phyloP scores from a whole-genome alignment of 495 filamentous ascomycete genomes.

The Filosporella fistucella region DNA sequence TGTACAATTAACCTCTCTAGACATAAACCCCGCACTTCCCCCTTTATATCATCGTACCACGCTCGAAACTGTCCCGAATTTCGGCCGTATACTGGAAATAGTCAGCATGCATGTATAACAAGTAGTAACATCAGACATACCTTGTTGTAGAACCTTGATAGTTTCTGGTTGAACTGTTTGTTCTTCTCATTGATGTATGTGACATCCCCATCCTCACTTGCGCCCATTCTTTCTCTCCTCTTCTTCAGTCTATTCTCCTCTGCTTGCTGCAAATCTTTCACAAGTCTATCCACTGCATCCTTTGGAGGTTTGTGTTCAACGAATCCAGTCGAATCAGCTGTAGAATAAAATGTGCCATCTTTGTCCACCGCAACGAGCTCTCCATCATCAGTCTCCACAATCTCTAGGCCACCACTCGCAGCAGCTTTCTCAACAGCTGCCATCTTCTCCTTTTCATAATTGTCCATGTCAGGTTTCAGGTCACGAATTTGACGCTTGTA shows the following conservation, averaged over 20 bases:
- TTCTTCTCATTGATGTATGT: conserved; percentile 99
- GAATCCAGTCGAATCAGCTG: conserved; percentile 75
- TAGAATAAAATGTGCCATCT: conserved; percentile 84
- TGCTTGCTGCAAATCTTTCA: conserved; percentile 79
- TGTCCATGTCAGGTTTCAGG: conserved; percentile 64
- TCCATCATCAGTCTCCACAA: conserved; percentile 90
- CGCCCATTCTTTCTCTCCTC: conserved; percentile 71
- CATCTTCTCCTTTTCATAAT: conserved; percentile 81
- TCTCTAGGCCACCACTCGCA: conserved; percentile 72
- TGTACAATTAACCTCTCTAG: neutral
- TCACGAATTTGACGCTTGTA: conserved; percentile 88
- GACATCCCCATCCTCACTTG: conserved; percentile 77
- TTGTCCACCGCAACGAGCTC: conserved; percentile 92
- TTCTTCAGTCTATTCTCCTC: conserved; percentile 84
- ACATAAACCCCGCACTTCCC: neutral
- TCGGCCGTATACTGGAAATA: conserved; percentile 79
- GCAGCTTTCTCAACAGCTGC: conserved; percentile 81
- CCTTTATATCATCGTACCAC: conserved; percentile 78
- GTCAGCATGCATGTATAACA: conserved; percentile 27
- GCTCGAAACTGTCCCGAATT: conserved; percentile 96
- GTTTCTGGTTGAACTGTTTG: conserved; percentile 98
- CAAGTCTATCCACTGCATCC: conserved; percentile 84
- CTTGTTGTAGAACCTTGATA: conserved; percentile 95
- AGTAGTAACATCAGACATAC: conserved; percentile 32
- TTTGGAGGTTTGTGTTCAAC: conserved; percentile 84